Conservation (phyloP, 2,329 filamentous ascomycete species). For the Cordyceps javanica region DNA sequence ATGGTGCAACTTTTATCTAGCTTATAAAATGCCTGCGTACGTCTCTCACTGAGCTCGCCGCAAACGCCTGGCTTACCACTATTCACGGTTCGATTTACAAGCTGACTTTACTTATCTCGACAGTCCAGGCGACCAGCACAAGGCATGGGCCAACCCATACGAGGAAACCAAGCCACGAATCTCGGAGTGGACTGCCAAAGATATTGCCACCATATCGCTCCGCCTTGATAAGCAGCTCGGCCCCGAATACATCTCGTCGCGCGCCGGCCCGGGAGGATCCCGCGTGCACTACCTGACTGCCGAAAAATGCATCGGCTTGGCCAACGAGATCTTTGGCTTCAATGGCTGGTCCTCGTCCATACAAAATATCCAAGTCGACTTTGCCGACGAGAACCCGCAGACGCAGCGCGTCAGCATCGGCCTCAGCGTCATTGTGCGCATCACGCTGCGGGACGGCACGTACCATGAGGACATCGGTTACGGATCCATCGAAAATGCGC, state of each 20-base stretch:
- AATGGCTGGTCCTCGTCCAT: slow-evolving; percentile 98
- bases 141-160: slow-evolving; percentile 67
- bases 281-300: slow-evolving; percentile 93
- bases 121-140: slow-evolving; percentile 63
- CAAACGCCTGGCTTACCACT: slow-evolving; percentile 14
- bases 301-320: slow-evolving; percentile 91
- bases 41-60: slow-evolving; percentile 16
- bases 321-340: slow-evolving; percentile 93
- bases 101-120: slow-evolving; percentile 6
- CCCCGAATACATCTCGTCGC: slow-evolving; percentile 88
- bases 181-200: slow-evolving; percentile 76
- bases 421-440: slow-evolving; percentile 81
- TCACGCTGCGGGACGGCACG: slow-evolving; percentile 89
- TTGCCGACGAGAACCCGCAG: slow-evolving; percentile 78
- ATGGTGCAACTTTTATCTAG: background rate
- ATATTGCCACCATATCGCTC: slow-evolving; percentile 82
- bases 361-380: slow-evolving; percentile 90
- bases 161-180: slow-evolving; percentile 64
- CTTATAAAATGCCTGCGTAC: slow-evolving; percentile 38
- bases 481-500: slow-evolving; percentile 92
- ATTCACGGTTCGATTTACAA: slow-evolving; percentile 14
- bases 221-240: slow-evolving; percentile 89
- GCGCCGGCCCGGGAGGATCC: slow-evolving; percentile 73
- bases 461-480: slow-evolving; percentile 98
- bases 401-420: slow-evolving; percentile 78